phyloP scores from a whole-genome alignment of 345 rosid species.

The Citrus trifoliata region DNA sequence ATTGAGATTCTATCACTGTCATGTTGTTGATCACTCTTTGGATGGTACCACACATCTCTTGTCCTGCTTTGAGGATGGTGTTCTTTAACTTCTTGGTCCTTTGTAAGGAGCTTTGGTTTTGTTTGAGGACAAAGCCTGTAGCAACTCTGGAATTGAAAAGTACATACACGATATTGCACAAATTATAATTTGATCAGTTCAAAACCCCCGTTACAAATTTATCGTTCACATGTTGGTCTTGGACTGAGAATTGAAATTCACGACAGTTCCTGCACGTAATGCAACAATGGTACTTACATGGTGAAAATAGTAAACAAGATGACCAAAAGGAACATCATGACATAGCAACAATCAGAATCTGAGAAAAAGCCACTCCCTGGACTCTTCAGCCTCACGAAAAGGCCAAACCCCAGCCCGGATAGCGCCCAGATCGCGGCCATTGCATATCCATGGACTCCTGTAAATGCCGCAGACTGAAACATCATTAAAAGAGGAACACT shows the following conservation, averaged over 20 bases:
- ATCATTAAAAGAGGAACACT: slow-evolving; percentile 8
- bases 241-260: background rate
- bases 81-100: slow-evolving; percentile 41
- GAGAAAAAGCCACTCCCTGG: slow-evolving; percentile 15
- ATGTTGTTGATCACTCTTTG: slow-evolving; percentile 29
- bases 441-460: slow-evolving; percentile 62
- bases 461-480: slow-evolving; percentile 73
- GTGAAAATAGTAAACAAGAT: slow-evolving; percentile 45
- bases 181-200: too few relatives aligned
- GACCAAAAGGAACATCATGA: slow-evolving; percentile 32
- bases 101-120: slow-evolving; percentile 33
- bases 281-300: slow-evolving; percentile 36
- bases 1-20: slow-evolving; percentile 35
- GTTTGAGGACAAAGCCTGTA: slow-evolving; percentile 39
- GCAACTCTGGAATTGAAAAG: slow-evolving; percentile 34
- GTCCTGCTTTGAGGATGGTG: slow-evolving; percentile 40
- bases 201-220: too few relatives aligned
- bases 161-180: too few relatives aligned
- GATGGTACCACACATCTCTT: slow-evolving; percentile 29
- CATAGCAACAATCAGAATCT: slow-evolving; percentile 20
- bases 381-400: slow-evolving; percentile 29
- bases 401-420: slow-evolving; percentile 43
- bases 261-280: too few relatives aligned
- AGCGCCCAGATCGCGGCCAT: slow-evolving; percentile 56
- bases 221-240: background rate